Evolutionary conservation across 2,329 filamentous ascomycete species (phyloP).

Genomic region (Aspergillus hiratsukae): DNA sequence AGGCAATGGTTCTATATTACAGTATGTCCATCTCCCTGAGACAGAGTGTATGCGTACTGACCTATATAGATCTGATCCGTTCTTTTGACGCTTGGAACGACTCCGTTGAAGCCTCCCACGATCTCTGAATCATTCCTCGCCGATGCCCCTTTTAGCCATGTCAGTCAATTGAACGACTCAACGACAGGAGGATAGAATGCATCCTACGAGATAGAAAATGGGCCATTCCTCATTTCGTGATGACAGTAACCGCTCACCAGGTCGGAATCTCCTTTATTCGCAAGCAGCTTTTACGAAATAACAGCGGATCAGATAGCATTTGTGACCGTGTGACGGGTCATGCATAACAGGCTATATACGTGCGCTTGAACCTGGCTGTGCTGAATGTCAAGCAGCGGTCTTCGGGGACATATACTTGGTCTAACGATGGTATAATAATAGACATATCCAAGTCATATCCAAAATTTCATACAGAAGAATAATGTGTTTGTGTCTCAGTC

Average conservation of each 20-base stretch:
- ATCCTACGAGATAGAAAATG: no score
- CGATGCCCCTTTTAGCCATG: neutral
- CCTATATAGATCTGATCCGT: slow-evolving; percentile 26
- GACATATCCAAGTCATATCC: neutral
- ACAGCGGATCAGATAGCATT: slow-evolving; percentile 1
- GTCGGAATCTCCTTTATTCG: neutral
- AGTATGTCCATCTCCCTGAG: slow-evolving; percentile 21
- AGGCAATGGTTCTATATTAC: slow-evolving; percentile 42
- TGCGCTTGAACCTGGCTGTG: neutral
- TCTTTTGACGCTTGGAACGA: slow-evolving; percentile 27
- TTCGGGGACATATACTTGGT: neutral
- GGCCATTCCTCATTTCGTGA: no score
- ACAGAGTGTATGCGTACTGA: slow-evolving; percentile 1
- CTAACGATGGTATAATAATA: neutral
- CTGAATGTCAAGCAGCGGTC: neutral
- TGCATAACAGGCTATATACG: neutral
- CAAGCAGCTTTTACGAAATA: neutral
- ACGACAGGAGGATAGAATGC: no score
- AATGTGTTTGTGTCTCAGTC: neutral
- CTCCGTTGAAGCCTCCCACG: neutral
- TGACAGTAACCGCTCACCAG: neutral
- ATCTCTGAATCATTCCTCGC: neutral
- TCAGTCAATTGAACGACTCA: neutral
- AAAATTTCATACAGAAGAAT: slow-evolving; percentile 2
- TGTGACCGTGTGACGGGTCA: slow-evolving; percentile 1